Conservation (phyloP, 352 stramenopile genomes). For the Globisporangium camurandrum region DNA sequence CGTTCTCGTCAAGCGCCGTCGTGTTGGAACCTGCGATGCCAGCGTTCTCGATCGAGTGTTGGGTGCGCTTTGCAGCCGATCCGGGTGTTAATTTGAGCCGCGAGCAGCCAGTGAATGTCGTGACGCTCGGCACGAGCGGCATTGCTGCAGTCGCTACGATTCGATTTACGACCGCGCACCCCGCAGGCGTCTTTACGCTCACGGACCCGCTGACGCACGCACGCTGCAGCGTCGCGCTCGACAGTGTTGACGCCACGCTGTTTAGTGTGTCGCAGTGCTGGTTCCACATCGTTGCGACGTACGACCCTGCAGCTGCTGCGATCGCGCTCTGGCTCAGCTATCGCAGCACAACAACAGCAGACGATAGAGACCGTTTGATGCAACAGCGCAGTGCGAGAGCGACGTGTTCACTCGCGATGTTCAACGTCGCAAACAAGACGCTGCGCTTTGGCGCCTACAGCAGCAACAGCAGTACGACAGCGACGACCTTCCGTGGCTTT, state of each 20-base stretch:
- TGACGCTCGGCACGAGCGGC: constrained; percentile 4
- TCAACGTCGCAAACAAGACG: constrained; percentile 26
- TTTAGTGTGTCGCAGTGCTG: constrained; percentile 11
- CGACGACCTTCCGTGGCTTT: constrained; percentile 18
- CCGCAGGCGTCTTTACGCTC: constrained; percentile 18
- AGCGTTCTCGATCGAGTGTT: constrained; percentile 62
- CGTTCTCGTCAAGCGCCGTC: constrained; percentile 47
- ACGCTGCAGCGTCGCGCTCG: constrained; percentile 10
- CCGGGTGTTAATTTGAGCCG: not conserved
- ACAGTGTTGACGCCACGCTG: not conserved
- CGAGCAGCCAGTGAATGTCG: constrained; percentile 5
- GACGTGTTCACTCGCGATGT: constrained; percentile 32
- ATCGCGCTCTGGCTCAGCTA: constrained; percentile 35
- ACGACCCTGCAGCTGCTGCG: constrained; percentile 35
- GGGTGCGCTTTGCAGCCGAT: constrained; percentile 19
- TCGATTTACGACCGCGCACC: not conserved
- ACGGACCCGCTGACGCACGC: constrained; percentile 12
- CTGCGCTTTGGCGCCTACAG: constrained; percentile 23
- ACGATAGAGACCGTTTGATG: constrained; percentile 5
- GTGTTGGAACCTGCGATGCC: constrained; percentile 35
- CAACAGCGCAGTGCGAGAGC: constrained; percentile 7
- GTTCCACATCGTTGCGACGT: constrained; percentile 49
- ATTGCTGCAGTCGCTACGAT: constrained; percentile 7
- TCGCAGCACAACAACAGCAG: too few species aligned
- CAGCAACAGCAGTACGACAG: not conserved